phyloP scores from a whole-genome alignment of 2,329 filamentous ascomycete species.

The Neonectria faginata region DNA sequence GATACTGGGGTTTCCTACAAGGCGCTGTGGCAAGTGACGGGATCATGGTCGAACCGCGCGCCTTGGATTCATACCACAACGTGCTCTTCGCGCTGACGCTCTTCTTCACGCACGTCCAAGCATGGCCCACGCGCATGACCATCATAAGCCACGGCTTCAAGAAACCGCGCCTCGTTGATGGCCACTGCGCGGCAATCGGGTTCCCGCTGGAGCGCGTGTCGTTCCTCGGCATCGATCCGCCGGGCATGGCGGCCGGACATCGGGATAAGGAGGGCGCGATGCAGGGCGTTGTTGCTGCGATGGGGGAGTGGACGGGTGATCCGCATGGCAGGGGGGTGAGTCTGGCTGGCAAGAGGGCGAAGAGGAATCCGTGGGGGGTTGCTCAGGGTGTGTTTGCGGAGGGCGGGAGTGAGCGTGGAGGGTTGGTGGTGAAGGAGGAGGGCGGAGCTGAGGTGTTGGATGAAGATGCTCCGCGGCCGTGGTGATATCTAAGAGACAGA shows the following conservation, averaged over 20 bases:
- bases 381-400: constrained; percentile 59
- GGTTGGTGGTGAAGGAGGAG: constrained; percentile 51
- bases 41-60: constrained; percentile 74
- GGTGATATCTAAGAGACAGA: constrained; percentile 43
- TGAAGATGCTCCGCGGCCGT: constrained; percentile 54
- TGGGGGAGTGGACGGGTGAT: constrained; percentile 63
- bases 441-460: constrained; percentile 56
- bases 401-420: constrained; percentile 51
- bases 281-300: constrained; percentile 56
- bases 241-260: constrained; percentile 51
- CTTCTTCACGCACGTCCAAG: constrained; percentile 55
- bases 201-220: constrained; percentile 59
- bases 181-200: constrained; percentile 73
- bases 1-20: constrained; percentile 57
- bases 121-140: constrained; percentile 70
- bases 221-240: constrained; percentile 75
- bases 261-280: constrained; percentile 54
- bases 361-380: constrained; percentile 62
- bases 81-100: constrained; percentile 77
- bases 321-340: constrained; percentile 61
- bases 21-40: constrained; percentile 15
- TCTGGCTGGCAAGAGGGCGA: constrained; percentile 61
- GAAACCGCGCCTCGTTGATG: constrained; percentile 68
- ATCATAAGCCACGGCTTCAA: constrained; percentile 80
- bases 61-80: constrained; percentile 89